Evolutionary conservation across 352 stramenopile species (phyloP), one percentile per base, ranked within the genome.

Genomic region (Phytophthora litchii): DNA sequence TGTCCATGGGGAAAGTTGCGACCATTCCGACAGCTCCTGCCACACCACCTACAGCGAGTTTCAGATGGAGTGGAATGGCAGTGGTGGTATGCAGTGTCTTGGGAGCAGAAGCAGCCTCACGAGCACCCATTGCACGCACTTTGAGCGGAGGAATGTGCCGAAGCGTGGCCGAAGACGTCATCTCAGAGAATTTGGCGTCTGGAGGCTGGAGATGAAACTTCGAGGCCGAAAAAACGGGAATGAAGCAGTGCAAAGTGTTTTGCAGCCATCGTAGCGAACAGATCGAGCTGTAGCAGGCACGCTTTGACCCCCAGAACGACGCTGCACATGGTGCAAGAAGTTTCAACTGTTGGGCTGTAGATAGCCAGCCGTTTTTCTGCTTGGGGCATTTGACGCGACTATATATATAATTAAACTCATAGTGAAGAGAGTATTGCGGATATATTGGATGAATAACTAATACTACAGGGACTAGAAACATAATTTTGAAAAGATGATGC

Each of bases 1-100:
- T 86, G 76, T 98, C 92, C 52, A 98, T 87, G 37, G 92, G 91
- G 75, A 96, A 97, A 10, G 95, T 94, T 9, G 83, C 60, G 32
- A 78, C 73, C 51, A 91, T 87, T 41, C 89, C 92, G 32, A 97
- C 75, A 49, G 84, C 83, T 9, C 91, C 91, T 6, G 92, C 91
- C 38, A 97, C 76, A 31, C 84, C 85, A 36, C 89, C 89, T 14
- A 97, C 74, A 6, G 74, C 74, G 25, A 98, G 85, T 63, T 97
- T 92, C 61, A 79, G 70, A 49, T 91, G 63, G 46, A 96, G 81
- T 34, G 86, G 84, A 42, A 96, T 88, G 48, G 69, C 57, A 43
- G 70, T 62, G 16, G 55, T 20, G 7, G 51, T 36, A 11, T 58
- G 34, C 0, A 60, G 27, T 3, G 54, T 57, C 32, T 60, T 65